Base-by-base conservation (phyloP, 176 grass and related monocot species). In the Echinochloa phyllopogon region DNA sequence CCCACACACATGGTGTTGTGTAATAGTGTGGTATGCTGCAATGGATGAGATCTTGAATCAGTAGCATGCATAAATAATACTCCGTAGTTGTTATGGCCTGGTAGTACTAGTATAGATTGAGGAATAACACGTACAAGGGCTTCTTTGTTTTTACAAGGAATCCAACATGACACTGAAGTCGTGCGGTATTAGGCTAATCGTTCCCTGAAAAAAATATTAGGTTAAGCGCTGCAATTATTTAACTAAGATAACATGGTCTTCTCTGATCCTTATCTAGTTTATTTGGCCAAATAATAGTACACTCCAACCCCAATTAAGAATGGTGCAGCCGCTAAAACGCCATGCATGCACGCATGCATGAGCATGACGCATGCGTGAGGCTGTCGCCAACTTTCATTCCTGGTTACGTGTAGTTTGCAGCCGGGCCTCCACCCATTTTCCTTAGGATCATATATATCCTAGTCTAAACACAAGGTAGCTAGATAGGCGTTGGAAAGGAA, bases 251-350 rank as follows among this genome's bases (percentile, higher is more conserved):
- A 33, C 47, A 36, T 47, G 9, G 6, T 18, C n/a, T 57, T 71
- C 55, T 40, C 55, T 29, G 66, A 75, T 58, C 39, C 24, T 44
- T 29, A 76, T 58, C 58, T 86, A 21, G 45, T 59, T 86, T 12
- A 74, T 81, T 13, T 33, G 56, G 11, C 47, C 58, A 53, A 75
- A 33, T 16, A 14, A 4, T 0, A 36, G 47, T 9, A 9, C 16
- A 51, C 4, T 16, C 16, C 18, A 53, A 36, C 49, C 10, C 7
- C 24, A 51, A 51, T 49, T 49, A 73, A 33, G 38, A 11, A 21
- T 42, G 67, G 18, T 40, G 18, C 58, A 61, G 68, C 42, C 9
- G 37, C 37, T 78, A 27, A 59, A 52, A 10, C 57, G 41, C 15
- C 20, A 36, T 57, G 48, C 41, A 27, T 5, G 55, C 57, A 24